Evolutionary conservation across 352 stramenopile species (phyloP).

Genomic region (Pseudoperonospora humuli): DNA sequence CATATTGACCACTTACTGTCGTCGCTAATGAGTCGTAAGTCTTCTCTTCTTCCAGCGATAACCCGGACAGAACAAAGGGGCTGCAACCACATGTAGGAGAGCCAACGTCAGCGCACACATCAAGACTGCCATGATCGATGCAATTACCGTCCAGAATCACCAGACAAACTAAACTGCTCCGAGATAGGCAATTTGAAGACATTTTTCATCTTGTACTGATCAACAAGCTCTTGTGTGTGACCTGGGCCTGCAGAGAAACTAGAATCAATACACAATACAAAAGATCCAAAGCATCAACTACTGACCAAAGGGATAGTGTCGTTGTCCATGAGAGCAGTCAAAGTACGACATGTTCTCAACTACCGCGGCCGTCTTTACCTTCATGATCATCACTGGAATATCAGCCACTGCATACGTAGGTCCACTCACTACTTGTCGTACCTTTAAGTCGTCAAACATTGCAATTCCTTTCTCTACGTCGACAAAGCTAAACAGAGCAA

Average conservation of each 20-base stretch:
- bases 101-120: conserved; percentile 1
- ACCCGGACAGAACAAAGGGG: conserved; percentile 67
- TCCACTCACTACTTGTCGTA: background rate
- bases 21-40: conserved; percentile 65
- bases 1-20: conserved; percentile 24
- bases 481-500: conserved; percentile 77
- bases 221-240: conserved; percentile 65
- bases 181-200: conserved; percentile 81
- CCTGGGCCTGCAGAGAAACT: conserved; percentile 36
- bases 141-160: conserved; percentile 54
- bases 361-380: conserved; percentile 93
- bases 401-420: too few species aligned
- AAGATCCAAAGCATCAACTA: background rate
- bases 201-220: conserved; percentile 79
- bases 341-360: conserved; percentile 99
- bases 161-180: conserved; percentile 59
- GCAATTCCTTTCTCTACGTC: conserved; percentile 98
- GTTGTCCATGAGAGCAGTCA: conserved; percentile 79
- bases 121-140: background rate
- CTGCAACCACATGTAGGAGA: too few species aligned
- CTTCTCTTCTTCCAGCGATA: conserved; percentile 53
- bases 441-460: conserved; percentile 97
- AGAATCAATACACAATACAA: background rate
- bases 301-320: conserved; percentile 82
- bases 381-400: conserved; percentile 1